Base-by-base conservation (phyloP, 108 stramenopile species). In the Asterionellopsis glacialis region DNA sequence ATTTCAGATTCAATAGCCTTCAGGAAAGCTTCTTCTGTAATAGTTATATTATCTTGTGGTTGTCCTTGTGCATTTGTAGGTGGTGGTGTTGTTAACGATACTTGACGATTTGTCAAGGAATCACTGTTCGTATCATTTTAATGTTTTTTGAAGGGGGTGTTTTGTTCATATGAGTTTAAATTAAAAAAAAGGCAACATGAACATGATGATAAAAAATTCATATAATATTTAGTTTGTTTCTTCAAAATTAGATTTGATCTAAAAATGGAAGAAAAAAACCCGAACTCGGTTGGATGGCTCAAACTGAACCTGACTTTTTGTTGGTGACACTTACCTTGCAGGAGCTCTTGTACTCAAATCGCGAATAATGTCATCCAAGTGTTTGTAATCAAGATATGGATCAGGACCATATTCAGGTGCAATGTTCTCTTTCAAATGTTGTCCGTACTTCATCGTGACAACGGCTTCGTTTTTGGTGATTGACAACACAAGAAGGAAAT, bases 1-100 rank as follows among this genome's bases (percentile, higher is more conserved):
- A 98, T 72, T 63, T 98, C 90, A 12, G 72, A 44, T 51, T 98
- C 97, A 11, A 98, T 73, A 18, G 55, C 39, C 43, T 72, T 65
- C 57, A 95, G 79, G 67, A 98, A 98, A 51, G 74, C 63, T 59
- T 96, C 97, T 59, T 98, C 89, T 56, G 93, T 94, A 9, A 84
- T 48, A 26, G 73, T 58, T 33, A 5, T 33, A 7, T 33, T 33
- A 10, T 73, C 44, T 39, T 73, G 75, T 40, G 73, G 68, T 13
- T 73, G 52, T 41, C 93, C 93, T 43, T 75, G 80, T 13, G 81
- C 73, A 67, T 90, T 86, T 45, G 93, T 94, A 51, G 83, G 93
- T 13, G 93, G 87, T 9, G 93, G 93, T 15, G 83, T 84, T 41
- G 93, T 87, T 55, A 94, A 75, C n/a, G 89, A 91, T 13, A 91